phyloP scores from a whole-genome alignment of 352 stramenopile genomes.

The Phytopythium montanum region DNA sequence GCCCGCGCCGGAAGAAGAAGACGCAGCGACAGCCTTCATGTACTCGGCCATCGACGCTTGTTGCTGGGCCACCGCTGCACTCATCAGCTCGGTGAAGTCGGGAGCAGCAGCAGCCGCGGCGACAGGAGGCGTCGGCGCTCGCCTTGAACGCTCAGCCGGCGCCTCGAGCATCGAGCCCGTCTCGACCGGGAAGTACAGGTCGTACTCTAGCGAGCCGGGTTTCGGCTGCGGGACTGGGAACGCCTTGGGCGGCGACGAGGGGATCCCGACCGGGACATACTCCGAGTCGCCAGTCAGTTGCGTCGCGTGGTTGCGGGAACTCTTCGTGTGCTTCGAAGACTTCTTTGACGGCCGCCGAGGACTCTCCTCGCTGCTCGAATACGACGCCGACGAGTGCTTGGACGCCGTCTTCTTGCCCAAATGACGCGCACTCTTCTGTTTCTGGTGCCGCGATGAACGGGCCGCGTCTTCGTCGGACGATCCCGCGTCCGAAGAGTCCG shows the following conservation, averaged over 20 bases:
- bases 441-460: slow-evolving; percentile 16
- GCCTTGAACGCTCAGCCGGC: neutral
- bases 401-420: neutral
- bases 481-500: slow-evolving; percentile 27
- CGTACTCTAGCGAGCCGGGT: slow-evolving; percentile 8
- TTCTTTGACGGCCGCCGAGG: neutral
- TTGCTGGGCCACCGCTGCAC: slow-evolving; percentile 1
- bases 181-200: slow-evolving; percentile 4
- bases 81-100: neutral
- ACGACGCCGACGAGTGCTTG: neutral
- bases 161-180: slow-evolving; percentile 2
- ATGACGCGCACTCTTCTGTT: slow-evolving; percentile 12
- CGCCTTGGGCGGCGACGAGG: neutral
- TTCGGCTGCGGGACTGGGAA: neutral
- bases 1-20: neutral
- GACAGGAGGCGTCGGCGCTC: too few relatives aligned
- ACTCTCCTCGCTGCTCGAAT: slow-evolving; percentile 1
- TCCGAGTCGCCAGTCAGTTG: neutral
- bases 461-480: slow-evolving; percentile 5
- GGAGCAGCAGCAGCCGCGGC: neutral
- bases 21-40: neutral
- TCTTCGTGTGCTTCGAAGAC: slow-evolving; percentile 1
- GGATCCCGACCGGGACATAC: neutral
- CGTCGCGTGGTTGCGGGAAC: neutral
- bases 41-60: slow-evolving; percentile 5